Evolutionary conservation across 2,329 filamentous ascomycete genomes (phyloP).

Genomic region (Arthrinium puccinioides): DNA sequence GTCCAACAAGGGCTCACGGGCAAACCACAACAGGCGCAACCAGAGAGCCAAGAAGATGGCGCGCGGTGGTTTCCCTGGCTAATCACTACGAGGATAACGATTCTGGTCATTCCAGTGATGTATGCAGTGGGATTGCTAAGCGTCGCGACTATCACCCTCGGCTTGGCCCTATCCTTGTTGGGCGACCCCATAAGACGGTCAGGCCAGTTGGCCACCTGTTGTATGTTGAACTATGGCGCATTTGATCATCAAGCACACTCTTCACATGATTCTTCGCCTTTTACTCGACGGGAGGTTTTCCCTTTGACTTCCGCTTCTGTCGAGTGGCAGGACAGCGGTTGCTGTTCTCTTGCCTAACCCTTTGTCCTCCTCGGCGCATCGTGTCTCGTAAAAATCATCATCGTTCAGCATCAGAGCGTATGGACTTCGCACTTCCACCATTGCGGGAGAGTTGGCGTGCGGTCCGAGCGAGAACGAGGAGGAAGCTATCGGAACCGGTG

Average conservation of each 20-base stretch:
- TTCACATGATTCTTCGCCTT: slow-evolving; percentile 15
- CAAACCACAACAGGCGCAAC: slow-evolving; percentile 82
- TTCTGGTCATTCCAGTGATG: too few species aligned
- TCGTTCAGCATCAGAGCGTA: slow-evolving; percentile 28
- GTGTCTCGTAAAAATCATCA: slow-evolving; percentile 25
- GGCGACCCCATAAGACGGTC: too few species aligned
- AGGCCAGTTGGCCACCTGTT: too few species aligned
- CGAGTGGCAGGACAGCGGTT: slow-evolving; percentile 3
- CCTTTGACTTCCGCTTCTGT: slow-evolving; percentile 1
- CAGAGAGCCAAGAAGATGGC: slow-evolving; percentile 60
- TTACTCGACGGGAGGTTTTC: slow-evolving; percentile 12
- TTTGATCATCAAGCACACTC: background rate
- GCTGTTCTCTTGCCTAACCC: slow-evolving; percentile 16
- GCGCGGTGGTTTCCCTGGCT: slow-evolving; percentile 34
- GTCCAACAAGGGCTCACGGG: slow-evolving; percentile 70
- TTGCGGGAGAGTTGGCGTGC: slow-evolving; percentile 21
- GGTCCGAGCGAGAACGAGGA: slow-evolving; percentile 15
- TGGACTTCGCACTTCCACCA: slow-evolving; percentile 28
- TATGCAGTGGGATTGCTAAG: too few species aligned
- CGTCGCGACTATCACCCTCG: too few species aligned
- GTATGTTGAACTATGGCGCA: too few species aligned
- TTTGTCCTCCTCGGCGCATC: slow-evolving; percentile 4
- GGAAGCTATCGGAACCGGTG: slow-evolving; percentile 15
- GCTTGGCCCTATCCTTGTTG: too few species aligned
- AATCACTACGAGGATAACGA: slow-evolving; percentile 1